phyloP scores from a whole-genome alignment of 169 alveolate species.

The Plasmodium coatneyi region DNA sequence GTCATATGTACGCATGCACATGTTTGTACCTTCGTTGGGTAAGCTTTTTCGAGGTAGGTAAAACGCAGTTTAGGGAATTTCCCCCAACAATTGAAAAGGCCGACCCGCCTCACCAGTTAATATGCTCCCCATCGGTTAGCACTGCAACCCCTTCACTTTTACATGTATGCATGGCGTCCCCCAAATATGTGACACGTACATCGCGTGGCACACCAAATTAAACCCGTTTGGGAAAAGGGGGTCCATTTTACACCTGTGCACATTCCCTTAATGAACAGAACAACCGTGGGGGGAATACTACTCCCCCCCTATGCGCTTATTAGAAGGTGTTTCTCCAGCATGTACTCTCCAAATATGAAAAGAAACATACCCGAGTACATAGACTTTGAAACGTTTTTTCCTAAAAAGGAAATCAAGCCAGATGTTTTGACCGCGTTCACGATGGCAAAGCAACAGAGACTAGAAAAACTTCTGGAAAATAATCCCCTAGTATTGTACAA shows the following conservation, averaged over 20 bases:
- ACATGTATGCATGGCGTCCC: background rate
- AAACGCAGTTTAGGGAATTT: background rate
- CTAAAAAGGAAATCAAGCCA: conserved; percentile 75
- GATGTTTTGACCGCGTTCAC: conserved; percentile 77
- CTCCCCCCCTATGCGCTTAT: background rate
- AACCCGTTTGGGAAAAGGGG: background rate
- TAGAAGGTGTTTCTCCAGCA: conserved; percentile 39
- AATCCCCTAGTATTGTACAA: conserved; percentile 34
- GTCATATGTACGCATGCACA: background rate
- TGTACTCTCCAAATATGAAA: conserved; percentile 80
- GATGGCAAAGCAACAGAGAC: conserved; percentile 76
- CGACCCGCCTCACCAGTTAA: background rate
- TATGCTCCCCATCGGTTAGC: background rate
- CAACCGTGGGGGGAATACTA: background rate
- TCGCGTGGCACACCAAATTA: background rate
- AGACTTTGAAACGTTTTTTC: conserved; percentile 87
- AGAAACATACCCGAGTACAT: conserved; percentile 83
- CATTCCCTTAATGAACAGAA: conserved; percentile 4
- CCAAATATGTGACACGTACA: background rate
- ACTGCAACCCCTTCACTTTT: background rate
- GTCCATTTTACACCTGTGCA: background rate
- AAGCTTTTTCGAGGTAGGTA: background rate
- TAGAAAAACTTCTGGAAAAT: conserved; percentile 46
- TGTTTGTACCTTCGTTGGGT: background rate
- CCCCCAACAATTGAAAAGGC: background rate